phyloP scores from a whole-genome alignment of 2,329 filamentous ascomycete genomes.

The Colletotrichum tropicale region DNA sequence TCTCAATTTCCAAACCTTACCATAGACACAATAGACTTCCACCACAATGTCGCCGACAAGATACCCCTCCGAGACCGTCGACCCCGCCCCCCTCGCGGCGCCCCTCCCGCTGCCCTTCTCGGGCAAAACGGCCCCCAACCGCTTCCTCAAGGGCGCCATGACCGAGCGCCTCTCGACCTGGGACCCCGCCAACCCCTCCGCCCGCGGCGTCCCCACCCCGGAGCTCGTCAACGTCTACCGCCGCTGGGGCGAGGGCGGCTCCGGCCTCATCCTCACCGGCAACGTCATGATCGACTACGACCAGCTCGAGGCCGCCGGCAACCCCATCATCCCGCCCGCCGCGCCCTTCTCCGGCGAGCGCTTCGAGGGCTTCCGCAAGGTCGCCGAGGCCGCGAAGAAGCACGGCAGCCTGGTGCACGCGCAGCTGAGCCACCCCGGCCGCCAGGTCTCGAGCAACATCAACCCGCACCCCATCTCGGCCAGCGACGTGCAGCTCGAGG shows the following conservation, averaged over 20 bases:
- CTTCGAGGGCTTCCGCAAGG: conserved; percentile 57
- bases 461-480: conserved; percentile 42
- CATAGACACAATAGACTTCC: background rate
- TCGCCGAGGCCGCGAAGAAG: conserved; percentile 53
- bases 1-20: background rate
- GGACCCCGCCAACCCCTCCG: conserved; percentile 54
- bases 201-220: conserved; percentile 48
- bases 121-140: conserved; percentile 62
- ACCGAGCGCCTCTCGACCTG: conserved; percentile 68
- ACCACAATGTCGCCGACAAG: conserved; percentile 2
- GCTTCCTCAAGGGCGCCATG: conserved; percentile 72
- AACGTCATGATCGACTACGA: conserved; percentile 66
- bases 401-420: conserved; percentile 61
- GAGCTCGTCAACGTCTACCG: conserved; percentile 58
- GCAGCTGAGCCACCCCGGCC: conserved; percentile 68
- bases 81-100: conserved; percentile 36
- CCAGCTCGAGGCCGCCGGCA: conserved; percentile 57
- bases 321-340: conserved; percentile 59
- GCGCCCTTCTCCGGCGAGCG: conserved; percentile 58
- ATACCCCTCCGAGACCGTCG: background rate
- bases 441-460: conserved; percentile 46
- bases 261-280: conserved; percentile 60
- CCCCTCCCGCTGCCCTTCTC: conserved; percentile 56
- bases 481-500: conserved; percentile 41
- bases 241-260: conserved; percentile 59